Base-by-base conservation (phyloP, 306 rosid species). In the Albizia julibrissin region DNA sequence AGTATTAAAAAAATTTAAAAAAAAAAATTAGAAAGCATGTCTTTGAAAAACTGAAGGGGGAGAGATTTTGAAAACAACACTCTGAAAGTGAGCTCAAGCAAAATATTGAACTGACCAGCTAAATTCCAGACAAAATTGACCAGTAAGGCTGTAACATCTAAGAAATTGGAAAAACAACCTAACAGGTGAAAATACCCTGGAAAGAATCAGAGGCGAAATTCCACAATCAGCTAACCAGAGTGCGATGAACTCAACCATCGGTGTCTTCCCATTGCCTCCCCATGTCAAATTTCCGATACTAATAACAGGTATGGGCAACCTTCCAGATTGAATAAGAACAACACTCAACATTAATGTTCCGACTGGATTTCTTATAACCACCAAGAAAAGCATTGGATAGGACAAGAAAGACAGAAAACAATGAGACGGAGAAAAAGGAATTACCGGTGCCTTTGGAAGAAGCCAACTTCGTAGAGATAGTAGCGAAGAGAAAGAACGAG, bases 221-320 rank as follows among this genome's bases (percentile, higher is more conserved):
- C 94, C 88, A 40, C 75, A 84, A 77, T 79, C 84, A 21, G 90
- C 86, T 49, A 95, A 86, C 89, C 80, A 87, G 68, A 29, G 85
- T 64, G 99, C 93, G 47, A 93, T 85, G 88, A 90, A 95, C 81
- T 93, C 98, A 31, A 91, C 98, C 98, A 92, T 94, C 0, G 98
- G 98, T 31, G 98, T 94, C 79, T 94, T 94, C 82, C 98, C 97
- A 87, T 92, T 95, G 76, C 98, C 99, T 65, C 98, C 98, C 99
- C 99, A 95, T 2, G 93, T 93, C 89, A 93, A 88, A 90, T 93
- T 95, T 64, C 99, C 98, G 19, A 95, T 87, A 84, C 99, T 93
- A 7, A 95, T 89, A 71, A 93, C 94, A 22, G 93, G 93, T 70
- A 95, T 80, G 3, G 91, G 87, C 86, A 89, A 85, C 87, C 91